Evolutionary conservation across 164 flowering plant species (phyloP).

Genomic region (Dillenia turbinata): DNA sequence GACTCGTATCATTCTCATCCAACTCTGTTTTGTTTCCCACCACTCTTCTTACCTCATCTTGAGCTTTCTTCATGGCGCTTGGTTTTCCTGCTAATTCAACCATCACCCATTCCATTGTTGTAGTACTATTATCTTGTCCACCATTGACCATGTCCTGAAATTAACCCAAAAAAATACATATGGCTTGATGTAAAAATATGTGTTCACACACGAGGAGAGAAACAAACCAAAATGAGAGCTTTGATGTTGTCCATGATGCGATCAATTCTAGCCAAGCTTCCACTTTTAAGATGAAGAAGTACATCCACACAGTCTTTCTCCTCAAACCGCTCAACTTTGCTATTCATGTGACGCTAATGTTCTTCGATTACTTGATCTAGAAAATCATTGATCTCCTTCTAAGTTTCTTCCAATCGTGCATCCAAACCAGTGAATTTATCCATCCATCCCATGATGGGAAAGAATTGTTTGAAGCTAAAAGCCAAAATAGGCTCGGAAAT

Average conservation of each 20-base stretch:
- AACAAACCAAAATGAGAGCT: background rate
- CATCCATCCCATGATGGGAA: constrained; percentile 21
- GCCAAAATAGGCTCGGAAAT: constrained; percentile 4
- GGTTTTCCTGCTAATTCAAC: constrained; percentile 13
- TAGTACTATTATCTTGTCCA: no score
- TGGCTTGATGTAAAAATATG: no score
- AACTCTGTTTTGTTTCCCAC: constrained; percentile 10
- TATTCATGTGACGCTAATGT: background rate
- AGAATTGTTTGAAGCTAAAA: constrained; percentile 10
- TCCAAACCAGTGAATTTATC: constrained; percentile 15
- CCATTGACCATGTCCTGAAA: no score
- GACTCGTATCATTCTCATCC: constrained; percentile 3
- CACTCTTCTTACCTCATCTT: constrained; percentile 14
- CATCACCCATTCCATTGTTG: constrained; percentile 10
- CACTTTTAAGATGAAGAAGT: constrained; percentile 7
- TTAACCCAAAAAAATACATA: no score
- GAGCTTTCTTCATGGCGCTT: constrained; percentile 10
- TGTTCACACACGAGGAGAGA: background rate
- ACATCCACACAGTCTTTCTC: constrained; percentile 17
- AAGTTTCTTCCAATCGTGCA: constrained; percentile 6
- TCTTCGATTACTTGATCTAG: constrained; percentile 10
- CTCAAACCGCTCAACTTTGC: background rate
- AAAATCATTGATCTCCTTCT: constrained; percentile 7
- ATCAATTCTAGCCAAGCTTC: background rate
- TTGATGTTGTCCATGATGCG: background rate